A percentile compares a stretch with the other conserved stretches of the same genome.
Conservation (phyloP, 2,329 filamentous ascomycete species). For the Fusarium secorum region DNA sequence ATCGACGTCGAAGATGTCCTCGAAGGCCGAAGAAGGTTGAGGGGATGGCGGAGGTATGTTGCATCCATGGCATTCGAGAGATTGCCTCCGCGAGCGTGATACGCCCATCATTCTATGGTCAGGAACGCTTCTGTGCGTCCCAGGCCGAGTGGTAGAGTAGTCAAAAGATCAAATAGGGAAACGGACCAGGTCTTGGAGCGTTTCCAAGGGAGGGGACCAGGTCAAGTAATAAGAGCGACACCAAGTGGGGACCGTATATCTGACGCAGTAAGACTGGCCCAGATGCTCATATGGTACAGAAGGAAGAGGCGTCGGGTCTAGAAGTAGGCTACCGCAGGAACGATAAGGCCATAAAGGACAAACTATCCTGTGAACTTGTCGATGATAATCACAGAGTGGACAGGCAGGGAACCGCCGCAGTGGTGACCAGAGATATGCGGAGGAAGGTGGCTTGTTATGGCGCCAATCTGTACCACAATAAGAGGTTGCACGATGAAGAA, state of each 20-base stretch:
- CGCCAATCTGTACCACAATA: conserved; percentile 16
- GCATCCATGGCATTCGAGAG: conserved; percentile 54
- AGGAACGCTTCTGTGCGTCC: conserved; percentile 32
- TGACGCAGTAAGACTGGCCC: conserved; percentile 30
- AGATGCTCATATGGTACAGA: conserved; percentile 35
- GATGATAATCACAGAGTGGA: conserved; percentile 5
- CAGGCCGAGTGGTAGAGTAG: conserved; percentile 22
- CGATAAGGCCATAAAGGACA: conserved; percentile 20
- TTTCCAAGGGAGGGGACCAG: conserved; percentile 26
- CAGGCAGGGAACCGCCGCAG: conserved; percentile 3
- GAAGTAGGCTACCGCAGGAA: conserved; percentile 34
- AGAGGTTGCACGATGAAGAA: neutral
- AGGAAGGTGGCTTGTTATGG: conserved; percentile 30
- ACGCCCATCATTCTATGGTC: conserved; percentile 53
- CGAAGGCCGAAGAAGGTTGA: conserved; percentile 54
- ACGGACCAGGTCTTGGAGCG: conserved; percentile 11
- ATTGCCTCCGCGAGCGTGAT: conserved; percentile 55
- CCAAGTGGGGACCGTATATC: conserved; percentile 25
- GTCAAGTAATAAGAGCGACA: conserved; percentile 36
- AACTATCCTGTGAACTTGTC: conserved; percentile 8
- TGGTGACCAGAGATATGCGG: conserved; percentile 20
- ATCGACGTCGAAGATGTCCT: conserved; percentile 56
- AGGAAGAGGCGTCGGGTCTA: conserved; percentile 39
- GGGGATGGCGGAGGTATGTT: conserved; percentile 54
- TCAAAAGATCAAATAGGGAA: conserved; percentile 12